Base-by-base conservation (phyloP, 2,329 filamentous ascomycete species). In the Raffaelea deltoideospora region DNA sequence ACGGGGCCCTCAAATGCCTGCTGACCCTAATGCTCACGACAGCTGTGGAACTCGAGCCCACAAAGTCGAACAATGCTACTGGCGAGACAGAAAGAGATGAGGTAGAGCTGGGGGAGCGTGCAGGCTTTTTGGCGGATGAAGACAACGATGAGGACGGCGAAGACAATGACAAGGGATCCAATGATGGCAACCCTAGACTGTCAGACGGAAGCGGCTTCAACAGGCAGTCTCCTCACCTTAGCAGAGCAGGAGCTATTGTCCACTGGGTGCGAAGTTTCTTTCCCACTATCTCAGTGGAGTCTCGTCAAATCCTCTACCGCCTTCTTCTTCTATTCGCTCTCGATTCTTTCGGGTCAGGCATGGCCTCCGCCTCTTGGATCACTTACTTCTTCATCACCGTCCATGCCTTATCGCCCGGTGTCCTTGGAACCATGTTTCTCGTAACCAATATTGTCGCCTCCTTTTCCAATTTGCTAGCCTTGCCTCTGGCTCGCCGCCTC, bases 1-100 rank as follows among this genome's bases (percentile, higher is more conserved):
- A 79, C 4, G 77, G 76, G 2, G 33, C 65, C 0, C 38, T 76
- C 36, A 81, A 80, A 49, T 48, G 77, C 3, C 15, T 60, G 1
- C 51, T 78, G 1, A 60, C 67, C 0, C 40, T 72, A 5, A 49
- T 58, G 5, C 52, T 80, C 23, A 72, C 42, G 26, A 30, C 39
- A 17, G 44, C 43, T 5, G 52, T 53, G 19, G 58, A 55, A 42
- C 46, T 45, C 40, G 60, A 48, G 42, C 29, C 27, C 14, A n/a
- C 27, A 9, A 9, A 10, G 8, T 10, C 8, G 8, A 30, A 8
- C 11, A 9, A 6, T 17, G 14, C n/a, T 18, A 31, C 11, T 10
- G 10, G 14, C 10, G 7, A 7, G 13, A 27, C 26, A 5, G 26
- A 32, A 13, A 13, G 22, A 13, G 31, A 7, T 14, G 26, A 28